Evolutionary conservation across 805 yeast species (phyloP), one percentile per base, ranked within the genome.

Genomic region (Naumovozyma dairenensis): DNA sequence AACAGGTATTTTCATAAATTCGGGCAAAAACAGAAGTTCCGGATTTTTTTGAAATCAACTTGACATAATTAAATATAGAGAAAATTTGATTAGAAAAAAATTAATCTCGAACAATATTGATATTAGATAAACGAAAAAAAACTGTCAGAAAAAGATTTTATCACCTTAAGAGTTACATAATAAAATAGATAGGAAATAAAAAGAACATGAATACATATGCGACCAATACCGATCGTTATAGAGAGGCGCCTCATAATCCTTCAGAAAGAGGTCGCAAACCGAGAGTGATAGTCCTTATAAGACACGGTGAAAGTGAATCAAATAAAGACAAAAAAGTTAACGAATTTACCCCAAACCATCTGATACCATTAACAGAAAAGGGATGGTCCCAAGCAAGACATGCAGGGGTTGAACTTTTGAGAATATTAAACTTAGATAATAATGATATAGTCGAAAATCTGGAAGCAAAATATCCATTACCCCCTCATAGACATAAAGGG

Each of bases 261-360:
- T 12, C 26, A 24, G 26, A 24, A 24, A 24, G 26, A 24, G 26
- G 26, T 12, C 26, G 29, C 5, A 56, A 74, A 74, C 61, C 61
- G n/a, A 45, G 61, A 32, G 66, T 86, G 21, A 84, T 87, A 18
- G 63, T 87, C 33, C 65, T 87, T 18, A 76, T 87, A 9, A 75
- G 96, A 43, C 96, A 87, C 53, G 96, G 96, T 17, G 96, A 87
- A 51, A 80, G 92, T 4, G 93, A 83, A 50, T 93, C 95, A 6
- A 87, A 87, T 59, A 74, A 69, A 36, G 94, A 87, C 57, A 86
- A 87, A 53, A 61, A 75, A 1, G 86, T 87, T 33, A 87, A 87
- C 55, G 65, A 79, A 36, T 67, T 68, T 49, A 72, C 77, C 1
- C 85, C 96, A 1, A 87, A 87, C 55, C 96, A 87, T 59, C 63